phyloP scores from a whole-genome alignment of 2,329 filamentous ascomycete genomes.

The Sarocladium brachiariae region DNA sequence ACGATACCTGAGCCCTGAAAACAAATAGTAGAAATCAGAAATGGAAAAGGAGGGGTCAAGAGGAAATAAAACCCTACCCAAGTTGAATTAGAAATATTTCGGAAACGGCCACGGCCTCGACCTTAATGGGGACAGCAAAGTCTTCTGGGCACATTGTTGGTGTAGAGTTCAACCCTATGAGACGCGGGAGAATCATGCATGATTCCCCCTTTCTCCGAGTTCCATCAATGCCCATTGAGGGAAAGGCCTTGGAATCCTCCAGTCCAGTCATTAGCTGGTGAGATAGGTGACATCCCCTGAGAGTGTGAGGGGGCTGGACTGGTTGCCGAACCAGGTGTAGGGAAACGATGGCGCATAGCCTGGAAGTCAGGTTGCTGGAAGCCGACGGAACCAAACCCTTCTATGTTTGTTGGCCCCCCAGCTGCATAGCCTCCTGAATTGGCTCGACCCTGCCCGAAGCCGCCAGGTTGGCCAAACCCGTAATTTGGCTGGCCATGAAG shows the following conservation, averaged over 20 bases:
- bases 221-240: constrained; percentile 51
- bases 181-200: neutral
- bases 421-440: constrained; percentile 23
- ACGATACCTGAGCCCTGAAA: neutral
- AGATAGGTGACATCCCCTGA: constrained; percentile 34
- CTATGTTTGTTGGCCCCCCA: constrained; percentile 21
- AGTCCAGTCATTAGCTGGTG: constrained; percentile 52
- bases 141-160: neutral
- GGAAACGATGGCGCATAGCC: constrained; percentile 39
- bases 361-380: constrained; percentile 38
- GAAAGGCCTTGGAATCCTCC: constrained; percentile 64
- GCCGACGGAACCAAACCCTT: constrained; percentile 22
- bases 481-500: constrained; percentile 29
- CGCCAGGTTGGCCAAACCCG: constrained; percentile 24
- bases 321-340: constrained; percentile 31
- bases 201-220: neutral
- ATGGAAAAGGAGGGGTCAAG: neutral
- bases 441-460: constrained; percentile 26
- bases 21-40: neutral
- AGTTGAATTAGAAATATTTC: too few species aligned
- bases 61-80: too few species aligned
- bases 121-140: neutral
- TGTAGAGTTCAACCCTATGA: neutral
- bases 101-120: too few species aligned
- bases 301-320: constrained; percentile 25